These are phyloP conservation scores for Aspergillus sp. DNA, from an alignment of 2,329 filamentous ascomycete species.

Conservation along the genomic window DNA sequence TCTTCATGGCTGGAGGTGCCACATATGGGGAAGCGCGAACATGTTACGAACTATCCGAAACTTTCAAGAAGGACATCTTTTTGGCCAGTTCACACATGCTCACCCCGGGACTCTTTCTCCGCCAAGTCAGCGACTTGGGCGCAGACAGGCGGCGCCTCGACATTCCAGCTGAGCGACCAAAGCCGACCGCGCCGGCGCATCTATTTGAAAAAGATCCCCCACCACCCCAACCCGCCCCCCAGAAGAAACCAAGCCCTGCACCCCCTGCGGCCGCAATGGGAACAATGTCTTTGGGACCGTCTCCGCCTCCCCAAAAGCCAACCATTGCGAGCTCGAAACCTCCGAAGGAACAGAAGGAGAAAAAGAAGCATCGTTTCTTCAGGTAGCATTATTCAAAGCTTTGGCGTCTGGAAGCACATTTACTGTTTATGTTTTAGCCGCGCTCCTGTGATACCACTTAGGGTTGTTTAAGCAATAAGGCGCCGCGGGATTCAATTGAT, in stretches of 20 bases:
- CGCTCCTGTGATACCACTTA: constrained; percentile 37
- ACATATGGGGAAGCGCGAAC: constrained; percentile 86
- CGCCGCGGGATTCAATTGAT: constrained; percentile 8
- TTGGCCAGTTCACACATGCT: constrained; percentile 91
- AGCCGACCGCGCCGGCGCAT: constrained; percentile 79
- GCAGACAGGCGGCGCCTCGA: constrained; percentile 72
- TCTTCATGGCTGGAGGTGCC: constrained; percentile 93
- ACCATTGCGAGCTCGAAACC: constrained; percentile 22
- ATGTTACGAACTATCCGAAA: constrained; percentile 81
- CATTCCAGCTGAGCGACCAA: constrained; percentile 76
- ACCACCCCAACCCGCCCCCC: constrained; percentile 36
- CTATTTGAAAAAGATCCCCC: constrained; percentile 72
- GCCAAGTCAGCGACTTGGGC: constrained; percentile 78
- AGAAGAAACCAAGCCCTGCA: constrained; percentile 24
- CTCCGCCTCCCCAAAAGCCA: constrained; percentile 42
- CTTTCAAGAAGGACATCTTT: constrained; percentile 77
- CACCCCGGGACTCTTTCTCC: constrained; percentile 76
- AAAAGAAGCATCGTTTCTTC: constrained; percentile 61
- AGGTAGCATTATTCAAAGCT: constrained; percentile 21
- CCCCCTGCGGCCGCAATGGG: constrained; percentile 36
- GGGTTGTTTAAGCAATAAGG: constrained; percentile 14
- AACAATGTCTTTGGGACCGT: constrained; percentile 37
- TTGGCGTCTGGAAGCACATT: neutral
- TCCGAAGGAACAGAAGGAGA: constrained; percentile 45
- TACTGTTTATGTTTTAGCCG: constrained; percentile 16